phyloP scores from a whole-genome alignment of 441 rosid species.

The Theobroma grandiflorum region DNA sequence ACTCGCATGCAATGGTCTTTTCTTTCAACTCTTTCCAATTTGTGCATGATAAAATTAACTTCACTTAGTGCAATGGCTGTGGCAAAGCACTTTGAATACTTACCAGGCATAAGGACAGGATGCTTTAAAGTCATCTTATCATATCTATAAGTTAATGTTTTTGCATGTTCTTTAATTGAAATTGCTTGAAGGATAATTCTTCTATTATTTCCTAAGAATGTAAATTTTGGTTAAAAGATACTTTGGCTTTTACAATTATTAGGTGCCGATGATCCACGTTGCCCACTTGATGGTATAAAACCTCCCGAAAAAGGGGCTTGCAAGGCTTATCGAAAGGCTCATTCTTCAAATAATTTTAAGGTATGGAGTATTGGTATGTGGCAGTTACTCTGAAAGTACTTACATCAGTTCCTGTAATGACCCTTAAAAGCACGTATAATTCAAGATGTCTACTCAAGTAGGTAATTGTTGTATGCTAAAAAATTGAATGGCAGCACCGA shows the following conservation, averaged over 20 bases:
- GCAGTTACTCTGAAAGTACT: background rate
- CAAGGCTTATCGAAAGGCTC: constrained; percentile 56
- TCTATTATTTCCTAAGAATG: background rate
- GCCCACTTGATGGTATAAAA: constrained; percentile 77
- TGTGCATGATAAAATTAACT: background rate
- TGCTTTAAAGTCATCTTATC: background rate
- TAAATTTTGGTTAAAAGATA: background rate
- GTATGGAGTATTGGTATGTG: constrained; percentile 36
- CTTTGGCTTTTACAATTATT: constrained; percentile 27
- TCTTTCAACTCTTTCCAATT: background rate
- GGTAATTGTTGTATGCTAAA: background rate
- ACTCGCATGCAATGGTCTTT: background rate
- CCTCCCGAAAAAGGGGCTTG: constrained; percentile 51
- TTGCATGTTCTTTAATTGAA: no score
- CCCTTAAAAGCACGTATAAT: background rate
- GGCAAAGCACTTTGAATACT: background rate
- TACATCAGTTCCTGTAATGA: background rate
- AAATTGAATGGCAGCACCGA: background rate
- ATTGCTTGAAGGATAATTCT: background rate
- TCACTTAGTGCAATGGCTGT: background rate
- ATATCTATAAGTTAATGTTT: background rate
- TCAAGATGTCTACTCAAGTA: background rate
- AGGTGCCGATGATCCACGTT: constrained; percentile 88
- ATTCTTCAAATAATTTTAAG: constrained; percentile 59
- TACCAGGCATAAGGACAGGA: background rate